Percentiles rank a stretch among this genome's conserved stretches.
Evolutionary conservation across 345 rosid genomes (phyloP).

Genomic region (Conringia planisiliqua): DNA sequence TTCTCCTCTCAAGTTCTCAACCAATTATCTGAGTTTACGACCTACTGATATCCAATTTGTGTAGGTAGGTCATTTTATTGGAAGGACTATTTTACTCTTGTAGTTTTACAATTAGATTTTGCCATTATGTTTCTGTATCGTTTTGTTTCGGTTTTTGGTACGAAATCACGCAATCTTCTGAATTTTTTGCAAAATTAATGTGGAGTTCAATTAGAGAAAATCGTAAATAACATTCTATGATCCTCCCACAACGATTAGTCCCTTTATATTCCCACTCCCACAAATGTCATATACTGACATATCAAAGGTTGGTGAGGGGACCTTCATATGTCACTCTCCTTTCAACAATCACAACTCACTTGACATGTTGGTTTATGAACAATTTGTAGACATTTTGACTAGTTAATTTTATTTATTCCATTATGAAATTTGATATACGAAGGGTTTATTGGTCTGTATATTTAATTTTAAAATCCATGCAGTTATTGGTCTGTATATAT

Average conservation of each 20-base stretch:
- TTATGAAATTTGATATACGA: not conserved
- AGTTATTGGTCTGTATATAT: not conserved
- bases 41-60: slow-evolving; percentile 2
- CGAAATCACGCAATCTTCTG: too few relatives aligned
- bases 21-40: slow-evolving; percentile 24
- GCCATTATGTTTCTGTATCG: not conserved
- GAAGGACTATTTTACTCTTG: slow-evolving; percentile 14
- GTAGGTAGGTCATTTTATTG: slow-evolving; percentile 16
- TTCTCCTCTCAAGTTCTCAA: slow-evolving; percentile 27
- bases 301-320: slow-evolving; percentile 21
- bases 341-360: slow-evolving; percentile 15
- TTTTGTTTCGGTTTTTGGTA: too few relatives aligned
- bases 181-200: too few relatives aligned
- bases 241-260: slow-evolving; percentile 7
- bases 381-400: not conserved
- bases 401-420: not conserved
- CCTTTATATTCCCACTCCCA: slow-evolving; percentile 12
- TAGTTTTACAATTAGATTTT: not conserved
- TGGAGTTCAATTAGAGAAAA: not conserved
- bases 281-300: slow-evolving; percentile 16
- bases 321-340: slow-evolving; percentile 18
- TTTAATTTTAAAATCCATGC: too few relatives aligned
- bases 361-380: not conserved
- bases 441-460: not conserved
- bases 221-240: not conserved